These are phyloP conservation scores for Tieghemostelium lacteum DNA, from an alignment of 78 protist genomes.

Conservation along the genomic window DNA sequence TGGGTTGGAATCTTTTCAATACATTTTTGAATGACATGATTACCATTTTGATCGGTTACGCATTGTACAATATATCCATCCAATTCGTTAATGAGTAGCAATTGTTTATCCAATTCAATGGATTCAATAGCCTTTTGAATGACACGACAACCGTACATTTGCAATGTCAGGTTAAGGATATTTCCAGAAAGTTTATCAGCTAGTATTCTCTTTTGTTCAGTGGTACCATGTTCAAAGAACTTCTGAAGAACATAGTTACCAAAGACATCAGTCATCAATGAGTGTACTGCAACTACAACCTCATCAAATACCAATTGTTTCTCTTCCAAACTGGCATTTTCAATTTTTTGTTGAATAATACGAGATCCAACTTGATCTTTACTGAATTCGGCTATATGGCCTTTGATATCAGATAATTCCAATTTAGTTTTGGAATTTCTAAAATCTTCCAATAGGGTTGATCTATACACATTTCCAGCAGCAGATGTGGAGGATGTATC, in stretches of 20 bases:
- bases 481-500: neutral
- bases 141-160: conserved; percentile 99
- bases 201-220: conserved; percentile 83
- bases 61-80: conserved; percentile 91
- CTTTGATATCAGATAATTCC: conserved; percentile 84
- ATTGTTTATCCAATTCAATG: conserved; percentile 70
- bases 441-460: conserved; percentile 77
- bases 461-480: conserved; percentile 26
- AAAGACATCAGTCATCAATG: conserved; percentile 97
- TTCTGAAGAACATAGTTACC: conserved; percentile 99
- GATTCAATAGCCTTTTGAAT: conserved; percentile 93
- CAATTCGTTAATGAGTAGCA: conserved; percentile 90
- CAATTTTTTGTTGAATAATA: conserved; percentile 97
- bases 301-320: conserved; percentile 92
- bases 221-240: conserved; percentile 94
- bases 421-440: conserved; percentile 70
- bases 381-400: conserved; percentile 93
- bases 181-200: conserved; percentile 85
- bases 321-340: conserved; percentile 86
- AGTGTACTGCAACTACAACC: conserved; percentile 74
- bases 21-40: conserved; percentile 99
- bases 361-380: conserved; percentile 98
- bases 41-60: conserved; percentile 99
- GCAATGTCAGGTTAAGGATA: conserved; percentile 91
- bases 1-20: conserved; percentile 92